phyloP scores from a whole-genome alignment of 2,329 filamentous ascomycete genomes.

The Cordyceps fumosorosea region DNA sequence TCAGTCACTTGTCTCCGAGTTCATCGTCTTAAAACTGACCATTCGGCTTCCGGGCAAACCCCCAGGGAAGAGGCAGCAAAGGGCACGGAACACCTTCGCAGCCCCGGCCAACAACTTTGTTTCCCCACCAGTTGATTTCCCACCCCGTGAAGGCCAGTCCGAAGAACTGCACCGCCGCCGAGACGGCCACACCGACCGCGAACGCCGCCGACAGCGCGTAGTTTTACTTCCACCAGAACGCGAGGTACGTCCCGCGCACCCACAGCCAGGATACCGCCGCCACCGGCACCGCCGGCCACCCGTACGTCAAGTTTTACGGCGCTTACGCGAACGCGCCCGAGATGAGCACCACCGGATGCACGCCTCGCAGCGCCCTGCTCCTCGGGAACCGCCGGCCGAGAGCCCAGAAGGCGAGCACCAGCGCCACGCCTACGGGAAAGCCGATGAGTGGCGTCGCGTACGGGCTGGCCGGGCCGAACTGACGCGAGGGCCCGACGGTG shows the following conservation, averaged over 20 bases:
- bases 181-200: constrained; percentile 25
- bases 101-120: constrained; percentile 19
- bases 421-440: constrained; percentile 28
- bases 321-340: constrained; percentile 29
- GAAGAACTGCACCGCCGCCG: constrained; percentile 26
- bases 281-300: constrained; percentile 37
- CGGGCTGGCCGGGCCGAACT: constrained; percentile 30
- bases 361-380: constrained; percentile 28
- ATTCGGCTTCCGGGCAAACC: constrained; percentile 18
- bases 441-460: constrained; percentile 29
- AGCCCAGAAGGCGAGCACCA: constrained; percentile 28
- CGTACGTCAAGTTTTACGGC: constrained; percentile 37
- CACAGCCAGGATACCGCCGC: constrained; percentile 36
- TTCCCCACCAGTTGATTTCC: constrained; percentile 25
- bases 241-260: constrained; percentile 30
- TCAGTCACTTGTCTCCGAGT: background rate
- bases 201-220: constrained; percentile 27
- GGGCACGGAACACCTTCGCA: constrained; percentile 23
- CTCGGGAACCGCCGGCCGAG: constrained; percentile 27
- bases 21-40: background rate
- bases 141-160: constrained; percentile 21
- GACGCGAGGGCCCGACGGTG: constrained; percentile 31
- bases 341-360: constrained; percentile 34
- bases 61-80: constrained; percentile 18
- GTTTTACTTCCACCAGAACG: constrained; percentile 33